phyloP scores from a whole-genome alignment of 2,329 filamentous ascomycete genomes.

The Calonectria hongkongensis region DNA sequence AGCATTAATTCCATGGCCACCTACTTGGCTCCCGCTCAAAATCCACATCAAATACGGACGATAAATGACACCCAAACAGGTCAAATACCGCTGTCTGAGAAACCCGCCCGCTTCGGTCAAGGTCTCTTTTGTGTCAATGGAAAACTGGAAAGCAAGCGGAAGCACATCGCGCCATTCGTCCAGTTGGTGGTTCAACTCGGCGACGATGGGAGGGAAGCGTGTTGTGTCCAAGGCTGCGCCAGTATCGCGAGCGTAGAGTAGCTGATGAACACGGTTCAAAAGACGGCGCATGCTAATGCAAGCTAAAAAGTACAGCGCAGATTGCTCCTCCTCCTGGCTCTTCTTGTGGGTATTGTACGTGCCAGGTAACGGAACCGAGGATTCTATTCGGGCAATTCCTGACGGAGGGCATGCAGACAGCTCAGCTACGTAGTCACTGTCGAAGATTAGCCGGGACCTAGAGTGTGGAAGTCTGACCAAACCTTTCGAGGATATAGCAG shows the following conservation, averaged over 20 bases:
- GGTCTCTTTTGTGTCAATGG: conserved; percentile 55
- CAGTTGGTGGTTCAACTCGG: conserved; percentile 68
- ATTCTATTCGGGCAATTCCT: conserved; percentile 71
- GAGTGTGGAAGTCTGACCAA: rapidly evolving
- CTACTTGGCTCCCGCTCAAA: conserved; percentile 61
- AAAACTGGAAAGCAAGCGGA: conserved; percentile 65
- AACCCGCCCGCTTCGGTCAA: conserved; percentile 67
- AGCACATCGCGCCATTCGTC: conserved; percentile 70
- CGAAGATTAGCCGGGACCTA: not conserved
- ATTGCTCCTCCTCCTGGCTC: conserved; percentile 64
- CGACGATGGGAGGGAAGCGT: conserved; percentile 68
- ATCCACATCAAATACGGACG: conserved; percentile 71
- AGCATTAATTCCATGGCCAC: conserved; percentile 49
- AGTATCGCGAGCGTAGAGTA: conserved; percentile 67
- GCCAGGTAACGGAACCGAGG: conserved; percentile 68
- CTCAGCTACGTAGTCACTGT: conserved; percentile 71
- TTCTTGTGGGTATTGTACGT: conserved; percentile 66
- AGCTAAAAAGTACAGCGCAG: conserved; percentile 71
- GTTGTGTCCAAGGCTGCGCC: conserved; percentile 66
- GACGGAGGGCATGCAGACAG: conserved; percentile 69
- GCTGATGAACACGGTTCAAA: conserved; percentile 68
- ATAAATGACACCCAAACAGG: conserved; percentile 72
- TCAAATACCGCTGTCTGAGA: conserved; percentile 70
- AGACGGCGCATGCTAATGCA: conserved; percentile 71
- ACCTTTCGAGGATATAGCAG: conserved; percentile 73